Conservation (phyloP, 2,329 filamentous ascomycete genomes). For the Cercospora janseana region DNA sequence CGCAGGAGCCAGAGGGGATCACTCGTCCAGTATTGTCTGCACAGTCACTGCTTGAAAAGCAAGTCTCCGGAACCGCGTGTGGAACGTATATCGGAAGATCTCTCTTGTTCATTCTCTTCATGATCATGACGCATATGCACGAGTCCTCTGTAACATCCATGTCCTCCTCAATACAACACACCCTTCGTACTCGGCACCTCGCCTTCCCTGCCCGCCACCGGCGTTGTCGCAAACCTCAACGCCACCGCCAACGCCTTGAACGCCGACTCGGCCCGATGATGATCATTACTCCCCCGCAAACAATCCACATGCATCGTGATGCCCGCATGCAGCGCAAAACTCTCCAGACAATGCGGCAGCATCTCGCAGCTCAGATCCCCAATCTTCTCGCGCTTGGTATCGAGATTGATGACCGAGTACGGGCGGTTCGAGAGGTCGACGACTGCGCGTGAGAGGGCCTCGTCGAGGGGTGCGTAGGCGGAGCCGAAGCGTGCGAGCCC, state of each 20-base stretch:
- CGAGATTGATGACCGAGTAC: conserved; percentile 78
- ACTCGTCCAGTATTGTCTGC: too few species aligned
- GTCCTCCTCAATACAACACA: conserved; percentile 58
- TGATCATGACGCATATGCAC: too few species aligned
- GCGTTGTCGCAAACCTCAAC: conserved; percentile 70
- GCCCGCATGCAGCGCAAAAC: conserved; percentile 85
- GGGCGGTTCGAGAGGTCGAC: conserved; percentile 93
- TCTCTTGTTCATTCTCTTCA: too few species aligned
- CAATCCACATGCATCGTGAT: conserved; percentile 96
- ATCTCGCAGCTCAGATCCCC: conserved; percentile 93
- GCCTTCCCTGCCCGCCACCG: conserved; percentile 76
- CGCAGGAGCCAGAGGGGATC: too few species aligned
- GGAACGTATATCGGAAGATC: too few species aligned
- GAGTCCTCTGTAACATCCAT: too few species aligned
- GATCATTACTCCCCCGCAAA: conserved; percentile 86
- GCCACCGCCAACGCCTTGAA: conserved; percentile 96
- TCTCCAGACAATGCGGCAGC: conserved; percentile 93
- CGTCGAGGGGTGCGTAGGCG: conserved; percentile 91
- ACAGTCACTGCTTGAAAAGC: too few species aligned
- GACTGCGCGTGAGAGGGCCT: conserved; percentile 88
- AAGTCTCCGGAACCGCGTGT: too few species aligned
- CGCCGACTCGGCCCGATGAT: conserved; percentile 92
- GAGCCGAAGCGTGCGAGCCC: conserved; percentile 88
- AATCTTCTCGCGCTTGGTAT: conserved; percentile 86
- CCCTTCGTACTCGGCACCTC: conserved; percentile 97